phyloP scores from a whole-genome alignment of 805 yeast species.

The Kodamaea leandrae region DNA sequence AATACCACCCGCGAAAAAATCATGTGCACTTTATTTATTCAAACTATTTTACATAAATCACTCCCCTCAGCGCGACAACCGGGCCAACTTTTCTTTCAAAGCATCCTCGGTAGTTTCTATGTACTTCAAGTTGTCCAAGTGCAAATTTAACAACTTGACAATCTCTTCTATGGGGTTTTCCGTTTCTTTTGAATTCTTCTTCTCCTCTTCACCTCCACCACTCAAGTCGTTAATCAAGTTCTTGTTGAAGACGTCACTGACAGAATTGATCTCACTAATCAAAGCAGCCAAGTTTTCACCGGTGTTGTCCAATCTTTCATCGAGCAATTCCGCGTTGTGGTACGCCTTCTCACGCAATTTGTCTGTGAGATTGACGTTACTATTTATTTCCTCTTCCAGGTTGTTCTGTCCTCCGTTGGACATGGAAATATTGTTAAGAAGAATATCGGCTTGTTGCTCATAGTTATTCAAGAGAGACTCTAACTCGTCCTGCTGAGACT shows the following conservation, averaged over 20 bases:
- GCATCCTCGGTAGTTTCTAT: conserved; percentile 70
- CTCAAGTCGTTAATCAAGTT: conserved; percentile 40
- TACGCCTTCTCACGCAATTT: conserved; percentile 89
- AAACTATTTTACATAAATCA: background rate
- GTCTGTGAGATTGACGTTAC: conserved; percentile 57
- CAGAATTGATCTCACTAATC: conserved; percentile 78
- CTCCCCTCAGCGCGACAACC: conserved; percentile 16
- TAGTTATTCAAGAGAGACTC: conserved; percentile 79
- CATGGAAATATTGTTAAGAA: conserved; percentile 45
- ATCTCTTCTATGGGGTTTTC: conserved; percentile 61
- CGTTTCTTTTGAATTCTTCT: conserved; percentile 17
- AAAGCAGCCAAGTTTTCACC: conserved; percentile 74
- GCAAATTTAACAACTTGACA: conserved; percentile 79
- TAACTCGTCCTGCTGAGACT: conserved; percentile 88
- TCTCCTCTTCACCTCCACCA: conserved; percentile 21
- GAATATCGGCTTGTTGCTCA: conserved; percentile 65
- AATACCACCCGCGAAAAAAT: conserved; percentile 1
- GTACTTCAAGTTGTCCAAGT: conserved; percentile 85
- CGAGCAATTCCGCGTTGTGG: conserved; percentile 78
- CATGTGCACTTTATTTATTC: conserved; percentile 5
- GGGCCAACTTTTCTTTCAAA: conserved; percentile 64
- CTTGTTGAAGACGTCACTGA: conserved; percentile 75
- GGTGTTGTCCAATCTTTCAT: conserved; percentile 73
- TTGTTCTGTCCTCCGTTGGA: conserved; percentile 18
- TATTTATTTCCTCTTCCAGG: conserved; percentile 8